Conservation (phyloP, 192 early-diverging fungal species). For the Chytriomyces sp. region DNA sequence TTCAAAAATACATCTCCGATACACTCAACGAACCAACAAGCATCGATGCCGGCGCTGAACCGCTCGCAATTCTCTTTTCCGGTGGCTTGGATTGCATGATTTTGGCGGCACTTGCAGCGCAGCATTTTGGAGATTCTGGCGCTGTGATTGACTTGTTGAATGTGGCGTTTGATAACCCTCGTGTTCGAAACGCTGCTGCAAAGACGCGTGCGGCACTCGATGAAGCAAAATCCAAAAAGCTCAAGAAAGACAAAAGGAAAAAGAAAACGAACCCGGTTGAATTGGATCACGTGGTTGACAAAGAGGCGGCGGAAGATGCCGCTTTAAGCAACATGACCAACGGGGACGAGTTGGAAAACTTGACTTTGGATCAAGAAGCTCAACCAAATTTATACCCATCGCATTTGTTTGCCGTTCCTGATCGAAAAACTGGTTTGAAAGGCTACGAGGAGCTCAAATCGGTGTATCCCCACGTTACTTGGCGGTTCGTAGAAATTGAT, state of each 20-base stretch:
- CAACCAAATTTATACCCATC: neutral
- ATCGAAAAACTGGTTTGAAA: slow-evolving; percentile 75
- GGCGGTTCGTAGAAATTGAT: slow-evolving; percentile 91
- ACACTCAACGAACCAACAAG: no score
- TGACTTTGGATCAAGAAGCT: neutral
- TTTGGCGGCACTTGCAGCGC: slow-evolving; percentile 81
- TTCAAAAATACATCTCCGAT: no score
- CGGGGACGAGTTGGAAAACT: neutral
- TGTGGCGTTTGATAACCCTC: slow-evolving; percentile 94
- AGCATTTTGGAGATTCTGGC: slow-evolving; percentile 61
- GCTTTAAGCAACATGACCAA: neutral
- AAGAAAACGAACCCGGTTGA: neutral
- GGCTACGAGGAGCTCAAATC: slow-evolving; percentile 60
- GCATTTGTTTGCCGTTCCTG: slow-evolving; percentile 72
- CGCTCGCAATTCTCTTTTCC: slow-evolving; percentile 74
- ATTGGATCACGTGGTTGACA: neutral
- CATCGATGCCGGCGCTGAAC: neutral
- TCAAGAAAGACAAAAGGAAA: slow-evolving; percentile 16
- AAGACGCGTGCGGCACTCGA: neutral
- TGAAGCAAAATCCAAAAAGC: slow-evolving; percentile 31
- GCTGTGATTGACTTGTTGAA: slow-evolving; percentile 89
- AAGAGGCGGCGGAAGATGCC: slow-evolving; percentile 21
- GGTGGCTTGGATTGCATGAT: slow-evolving; percentile 94
- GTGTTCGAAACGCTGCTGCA: slow-evolving; percentile 54
- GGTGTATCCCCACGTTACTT: slow-evolving; percentile 72